Conservation (phyloP, 2,329 filamentous ascomycete species). For the Oidium heveae region DNA sequence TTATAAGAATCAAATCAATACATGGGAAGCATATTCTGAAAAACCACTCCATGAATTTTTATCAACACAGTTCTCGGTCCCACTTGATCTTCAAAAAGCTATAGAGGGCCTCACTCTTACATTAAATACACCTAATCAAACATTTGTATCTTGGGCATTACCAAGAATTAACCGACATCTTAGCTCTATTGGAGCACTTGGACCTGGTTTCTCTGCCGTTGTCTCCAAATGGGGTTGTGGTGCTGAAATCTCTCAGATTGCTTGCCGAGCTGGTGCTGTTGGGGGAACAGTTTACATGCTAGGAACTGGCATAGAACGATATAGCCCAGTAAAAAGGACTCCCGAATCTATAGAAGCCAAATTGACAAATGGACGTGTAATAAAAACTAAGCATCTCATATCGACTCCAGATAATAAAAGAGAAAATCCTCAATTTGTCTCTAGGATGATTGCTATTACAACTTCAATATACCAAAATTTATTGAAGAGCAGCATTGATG, state of each 20-base stretch:
- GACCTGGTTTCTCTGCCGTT: conserved; percentile 69
- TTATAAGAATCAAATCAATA: conserved; percentile 32
- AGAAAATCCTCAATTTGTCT: conserved; percentile 17
- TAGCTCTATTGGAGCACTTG: conserved; percentile 66
- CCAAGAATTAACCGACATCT: conserved; percentile 55
- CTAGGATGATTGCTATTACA: conserved; percentile 42
- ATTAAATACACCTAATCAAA: conserved; percentile 26
- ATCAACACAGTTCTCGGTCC: conserved; percentile 36
- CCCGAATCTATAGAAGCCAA: conserved; percentile 2
- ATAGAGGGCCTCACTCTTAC: conserved; percentile 51
- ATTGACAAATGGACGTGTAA: conserved; percentile 29
- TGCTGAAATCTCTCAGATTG: conserved; percentile 74
- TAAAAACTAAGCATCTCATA: conserved; percentile 30
- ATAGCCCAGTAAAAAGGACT: conserved; percentile 8
- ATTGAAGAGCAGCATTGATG: conserved; percentile 49
- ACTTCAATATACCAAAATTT: conserved; percentile 36
- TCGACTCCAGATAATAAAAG: conserved; percentile 12
- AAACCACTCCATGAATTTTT: conserved; percentile 33
- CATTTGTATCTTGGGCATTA: conserved; percentile 38
- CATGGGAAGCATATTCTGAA: conserved; percentile 32
- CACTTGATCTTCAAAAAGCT: conserved; percentile 37
- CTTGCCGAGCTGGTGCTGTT: conserved; percentile 72
- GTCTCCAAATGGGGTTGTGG: conserved; percentile 83
- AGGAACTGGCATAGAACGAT: conserved; percentile 33
- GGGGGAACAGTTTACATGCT: conserved; percentile 81